phyloP scores from a whole-genome alignment of 2,329 filamentous ascomycete species.

The Monosporascus sp. region DNA sequence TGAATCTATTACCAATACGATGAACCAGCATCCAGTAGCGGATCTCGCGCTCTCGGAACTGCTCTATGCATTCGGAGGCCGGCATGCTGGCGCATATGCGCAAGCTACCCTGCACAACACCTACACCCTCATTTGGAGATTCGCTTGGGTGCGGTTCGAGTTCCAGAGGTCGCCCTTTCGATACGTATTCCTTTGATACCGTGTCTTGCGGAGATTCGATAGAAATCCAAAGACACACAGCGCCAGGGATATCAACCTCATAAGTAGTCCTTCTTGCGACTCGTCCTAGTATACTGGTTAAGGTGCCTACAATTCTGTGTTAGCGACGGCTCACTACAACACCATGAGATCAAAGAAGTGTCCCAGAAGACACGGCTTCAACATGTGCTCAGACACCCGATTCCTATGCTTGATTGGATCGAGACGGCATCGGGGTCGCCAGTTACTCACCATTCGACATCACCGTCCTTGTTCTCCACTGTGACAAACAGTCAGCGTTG shows the following conservation, averaged over 20 bases:
- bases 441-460: constrained; percentile 68
- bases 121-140: constrained; percentile 17
- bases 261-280: constrained; percentile 92
- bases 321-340: neutral
- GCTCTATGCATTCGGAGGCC: constrained; percentile 9
- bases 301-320: constrained; percentile 52
- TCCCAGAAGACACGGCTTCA: neutral
- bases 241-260: constrained; percentile 35
- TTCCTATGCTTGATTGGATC: neutral
- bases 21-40: constrained; percentile 3
- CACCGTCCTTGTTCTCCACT: constrained; percentile 88
- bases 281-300: constrained; percentile 90
- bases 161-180: constrained; percentile 14
- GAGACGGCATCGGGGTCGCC: neutral
- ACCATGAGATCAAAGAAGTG: neutral
- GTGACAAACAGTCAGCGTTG: constrained; percentile 28
- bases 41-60: constrained; percentile 10
- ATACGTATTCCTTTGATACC: constrained; percentile 15
- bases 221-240: neutral
- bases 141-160: constrained; percentile 14
- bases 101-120: constrained; percentile 5
- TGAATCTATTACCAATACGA: neutral
- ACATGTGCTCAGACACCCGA: neutral
- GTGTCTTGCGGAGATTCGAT: neutral
- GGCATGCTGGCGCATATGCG: constrained; percentile 6